Evolutionary conservation across 495 filamentous ascomycete genomes (phyloP), one percentile per base, ranked within the genome.

Genomic region (Xanthoparmelia taractica): DNA sequence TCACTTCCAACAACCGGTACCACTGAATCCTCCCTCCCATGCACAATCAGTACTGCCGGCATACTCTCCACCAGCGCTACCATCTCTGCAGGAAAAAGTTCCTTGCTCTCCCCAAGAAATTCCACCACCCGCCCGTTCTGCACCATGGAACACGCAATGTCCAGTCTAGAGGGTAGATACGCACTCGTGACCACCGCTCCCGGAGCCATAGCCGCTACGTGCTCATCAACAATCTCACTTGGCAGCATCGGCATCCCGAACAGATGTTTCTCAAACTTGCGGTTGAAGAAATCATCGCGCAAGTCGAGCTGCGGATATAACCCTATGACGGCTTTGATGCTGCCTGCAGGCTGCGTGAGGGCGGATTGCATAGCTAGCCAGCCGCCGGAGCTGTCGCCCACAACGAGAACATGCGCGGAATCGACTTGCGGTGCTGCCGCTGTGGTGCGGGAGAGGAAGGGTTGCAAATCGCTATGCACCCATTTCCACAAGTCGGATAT

Each of bases 81-180:
- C 45, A 27, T 50, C 12, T 50, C 45, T 8, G 27, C n/a, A 29
- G 45, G 45, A 27, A 50, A 27, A 11, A 50, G 12, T 27, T 50
- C 45, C 23, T 50, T 27, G 11, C 45, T 29, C 23, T 50, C 23
- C 45, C 45, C 23, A 10, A 29, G 45, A 23, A 50, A 29, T 23
- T 50, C 45, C 3, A 50, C 8, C 8, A 50, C 1, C 11, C 45
- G 45, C 23, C 45, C 45, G 5, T 50, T 50, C 25, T 27, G 45
- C 45, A 50, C 45, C 45, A 50, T 50, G 25, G 45, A 50, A 50
- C 23, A 50, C 45, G 11, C 11, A 50, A 50, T 27, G 45, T 50
- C 45, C 45, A 27, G 25, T 50, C 45, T 29, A 13, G 45, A 50
- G 27, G 45, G 45, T 13, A 15, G 23, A 13, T 12, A 50, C 12